These are phyloP conservation scores for Chytriomyces sp. DNA, from an alignment of 192 early-diverging fungal species.

Conservation along the genomic window DNA sequence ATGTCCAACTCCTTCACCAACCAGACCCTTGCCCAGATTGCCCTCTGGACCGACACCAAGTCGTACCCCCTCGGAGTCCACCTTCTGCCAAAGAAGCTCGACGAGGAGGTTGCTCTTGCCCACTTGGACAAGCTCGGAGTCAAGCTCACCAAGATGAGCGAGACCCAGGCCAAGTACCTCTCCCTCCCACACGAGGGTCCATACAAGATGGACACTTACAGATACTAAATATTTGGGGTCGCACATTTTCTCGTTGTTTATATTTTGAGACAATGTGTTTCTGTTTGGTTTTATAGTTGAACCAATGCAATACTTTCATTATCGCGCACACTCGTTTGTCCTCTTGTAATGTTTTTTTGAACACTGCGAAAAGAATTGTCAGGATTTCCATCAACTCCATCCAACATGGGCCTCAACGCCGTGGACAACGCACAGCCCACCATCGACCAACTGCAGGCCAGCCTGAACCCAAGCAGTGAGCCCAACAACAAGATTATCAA, in stretches of 20 bases:
- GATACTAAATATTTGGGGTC: constrained; percentile 65
- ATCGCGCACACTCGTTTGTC: neutral
- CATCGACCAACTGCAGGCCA: neutral
- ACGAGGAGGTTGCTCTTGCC: constrained; percentile 97
- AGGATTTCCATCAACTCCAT: neutral
- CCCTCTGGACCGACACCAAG: constrained; percentile 90
- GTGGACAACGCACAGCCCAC: constrained; percentile 4
- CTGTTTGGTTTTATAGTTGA: neutral
- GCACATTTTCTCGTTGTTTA: neutral
- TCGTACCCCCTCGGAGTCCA: constrained; percentile 95
- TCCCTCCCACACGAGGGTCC: constrained; percentile 82
- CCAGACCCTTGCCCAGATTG: constrained; percentile 98
- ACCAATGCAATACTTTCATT: neutral
- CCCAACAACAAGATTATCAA: constrained; percentile 25
- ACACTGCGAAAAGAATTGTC: neutral
- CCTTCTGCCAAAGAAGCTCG: constrained; percentile 98
- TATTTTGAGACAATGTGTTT: neutral
- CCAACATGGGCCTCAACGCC: neutral
- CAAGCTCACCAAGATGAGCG: constrained; percentile 84
- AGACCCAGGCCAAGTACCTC: constrained; percentile 83
- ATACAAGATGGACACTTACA: constrained; percentile 97
- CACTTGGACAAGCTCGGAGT: constrained; percentile 95
- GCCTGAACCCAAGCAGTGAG: neutral
- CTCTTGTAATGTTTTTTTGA: too few species aligned
- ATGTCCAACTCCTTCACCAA: constrained; percentile 99